Base-by-base conservation (phyloP, 768 basidiomycete genomes). In the Suillus plorans region DNA sequence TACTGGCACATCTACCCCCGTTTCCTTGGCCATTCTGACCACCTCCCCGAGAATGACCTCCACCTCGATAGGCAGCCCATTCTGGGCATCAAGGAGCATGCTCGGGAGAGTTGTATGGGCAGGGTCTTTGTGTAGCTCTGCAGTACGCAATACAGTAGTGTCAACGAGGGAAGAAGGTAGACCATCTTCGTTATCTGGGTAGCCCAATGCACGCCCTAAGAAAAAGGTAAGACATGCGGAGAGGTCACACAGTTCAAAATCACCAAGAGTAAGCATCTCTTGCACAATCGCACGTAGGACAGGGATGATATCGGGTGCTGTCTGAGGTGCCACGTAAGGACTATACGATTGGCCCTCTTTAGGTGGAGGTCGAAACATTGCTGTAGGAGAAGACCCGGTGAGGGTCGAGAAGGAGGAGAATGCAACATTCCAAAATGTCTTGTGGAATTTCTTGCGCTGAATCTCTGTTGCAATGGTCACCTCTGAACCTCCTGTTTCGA, bases 21-120 rank as follows among this genome's bases (percentile, higher is more conserved):
- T 69, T 57, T 79, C 76, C 68, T 75, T 79, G 0, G 83, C 87
- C 76, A 86, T 77, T 50, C 84, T 73, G 25, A 88, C 84, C 2
- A 88, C 82, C 65, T 87, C 83, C 0, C 89, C 89, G 5, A 89
- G 64, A 49, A 90, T 86, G 14, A 83, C 86, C 71, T 90, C 89
- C 1, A 90, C 83, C 75, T 90, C 89, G 65, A 89, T 83, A 45
- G 89, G 87, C 61, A 78, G 78, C 3, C 81, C 83, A 57, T 77
- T 80, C 69, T 84, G 78, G 25, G 78, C 77, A 25, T 59, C 58
- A 59, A 89, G 77, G 41, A 88, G 76, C 87, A 89, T 89, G 69
- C 88, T 89, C 5, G 86, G 82, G 59, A 80, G 77, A 59, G 87
- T 82, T 9, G 61, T 78, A 67, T 78, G 82, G 3, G 82, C 78